Evolutionary conservation across 257 asterid genomes (phyloP).

Genomic region (Marsdenia floribunda): DNA sequence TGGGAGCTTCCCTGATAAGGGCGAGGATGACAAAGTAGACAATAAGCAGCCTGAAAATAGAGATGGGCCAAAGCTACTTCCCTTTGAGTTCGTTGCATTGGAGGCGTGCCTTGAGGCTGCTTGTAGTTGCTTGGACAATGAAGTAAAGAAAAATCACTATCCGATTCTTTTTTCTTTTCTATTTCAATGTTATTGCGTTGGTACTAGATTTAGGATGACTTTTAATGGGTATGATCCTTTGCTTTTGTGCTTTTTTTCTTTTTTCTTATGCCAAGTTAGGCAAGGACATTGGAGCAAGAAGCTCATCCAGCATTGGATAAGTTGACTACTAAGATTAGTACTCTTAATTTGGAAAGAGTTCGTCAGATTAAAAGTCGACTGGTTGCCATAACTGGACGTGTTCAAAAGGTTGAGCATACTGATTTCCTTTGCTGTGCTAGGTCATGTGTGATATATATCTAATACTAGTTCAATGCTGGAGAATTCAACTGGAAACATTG

Average conservation of each 20-base stretch:
- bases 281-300: conserved; percentile 90
- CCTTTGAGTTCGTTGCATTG: conserved; percentile 91
- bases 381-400: conserved; percentile 97
- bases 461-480: neutral
- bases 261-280: conserved; percentile 46
- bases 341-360: conserved; percentile 95
- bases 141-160: conserved; percentile 35
- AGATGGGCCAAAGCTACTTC: conserved; percentile 87
- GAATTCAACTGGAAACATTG: neutral
- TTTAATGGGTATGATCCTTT: neutral
- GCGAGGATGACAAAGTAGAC: conserved; percentile 45
- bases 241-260: conserved; percentile 1
- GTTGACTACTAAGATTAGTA: conserved; percentile 84
- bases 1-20: conserved; percentile 43
- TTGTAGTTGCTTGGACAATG: conserved; percentile 83
- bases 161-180: neutral
- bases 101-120: conserved; percentile 99
- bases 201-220: neutral
- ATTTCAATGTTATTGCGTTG: conserved; percentile 3
- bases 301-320: conserved; percentile 96
- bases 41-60: conserved; percentile 65
- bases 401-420: conserved; percentile 67
- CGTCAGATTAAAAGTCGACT: conserved; percentile 90
- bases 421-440: neutral
- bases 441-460: neutral